Percentiles rank a stretch among this genome's conserved stretches.
Evolutionary conservation across 2,329 filamentous ascomycete genomes (phyloP).

Genomic region (Fusarium sp.): DNA sequence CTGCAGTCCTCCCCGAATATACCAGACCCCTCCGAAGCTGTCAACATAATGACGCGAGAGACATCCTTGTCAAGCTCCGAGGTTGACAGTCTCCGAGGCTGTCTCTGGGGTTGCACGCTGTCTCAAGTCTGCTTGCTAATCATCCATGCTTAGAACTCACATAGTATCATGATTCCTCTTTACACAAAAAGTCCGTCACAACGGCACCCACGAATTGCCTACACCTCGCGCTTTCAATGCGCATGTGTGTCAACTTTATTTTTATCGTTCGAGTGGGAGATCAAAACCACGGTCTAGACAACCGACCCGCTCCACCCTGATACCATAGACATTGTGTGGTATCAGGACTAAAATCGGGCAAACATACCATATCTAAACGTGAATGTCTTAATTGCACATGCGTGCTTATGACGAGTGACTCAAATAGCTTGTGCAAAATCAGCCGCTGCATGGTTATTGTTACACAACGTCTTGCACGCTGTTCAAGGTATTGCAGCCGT

Average conservation of each 20-base stretch:
- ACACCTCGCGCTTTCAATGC: slow-evolving; percentile 72
- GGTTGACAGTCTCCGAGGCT: slow-evolving; percentile 23
- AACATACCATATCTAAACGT: slow-evolving; percentile 50
- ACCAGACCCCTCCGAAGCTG: slow-evolving; percentile 13
- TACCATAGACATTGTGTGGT: slow-evolving; percentile 69
- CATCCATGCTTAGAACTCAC: slow-evolving; percentile 16
- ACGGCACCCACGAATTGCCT: slow-evolving; percentile 71
- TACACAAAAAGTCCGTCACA: slow-evolving; percentile 39
- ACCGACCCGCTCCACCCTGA: slow-evolving; percentile 78
- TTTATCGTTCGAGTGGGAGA: slow-evolving; percentile 75
- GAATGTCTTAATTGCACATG: slow-evolving; percentile 15
- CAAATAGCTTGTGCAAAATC: background rate
- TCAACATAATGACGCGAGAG: slow-evolving; percentile 25
- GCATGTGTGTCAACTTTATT: slow-evolving; percentile 72
- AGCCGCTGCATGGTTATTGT: background rate
- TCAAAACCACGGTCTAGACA: slow-evolving; percentile 75
- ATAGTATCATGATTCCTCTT: slow-evolving; percentile 3
- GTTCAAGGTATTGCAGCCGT: slow-evolving; percentile 7
- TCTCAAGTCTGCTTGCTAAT: slow-evolving; percentile 31
- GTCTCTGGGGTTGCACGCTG: slow-evolving; percentile 23
- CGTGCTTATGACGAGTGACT: slow-evolving; percentile 17
- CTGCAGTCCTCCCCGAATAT: slow-evolving; percentile 22
- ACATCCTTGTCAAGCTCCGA: slow-evolving; percentile 7
- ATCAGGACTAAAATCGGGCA: slow-evolving; percentile 76
- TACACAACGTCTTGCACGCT: slow-evolving; percentile 22